phyloP scores from a whole-genome alignment of 2,329 filamentous ascomycete genomes.

The Colletotrichum sp. region DNA sequence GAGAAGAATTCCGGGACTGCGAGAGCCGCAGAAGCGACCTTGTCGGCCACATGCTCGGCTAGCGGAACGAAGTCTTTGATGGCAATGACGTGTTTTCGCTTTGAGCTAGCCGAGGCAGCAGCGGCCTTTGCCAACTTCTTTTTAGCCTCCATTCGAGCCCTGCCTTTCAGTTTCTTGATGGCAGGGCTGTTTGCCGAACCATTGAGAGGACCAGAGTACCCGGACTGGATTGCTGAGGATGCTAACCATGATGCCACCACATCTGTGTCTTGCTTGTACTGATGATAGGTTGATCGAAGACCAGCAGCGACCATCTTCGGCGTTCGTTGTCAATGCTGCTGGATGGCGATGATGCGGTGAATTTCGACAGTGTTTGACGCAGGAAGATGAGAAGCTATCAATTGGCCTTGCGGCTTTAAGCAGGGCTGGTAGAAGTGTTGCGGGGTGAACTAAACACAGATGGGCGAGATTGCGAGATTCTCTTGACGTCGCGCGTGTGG shows the following conservation, averaged over 20 bases:
- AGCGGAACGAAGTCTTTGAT: slow-evolving; percentile 42
- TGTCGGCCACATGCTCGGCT: slow-evolving; percentile 37
- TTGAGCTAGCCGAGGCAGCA: neutral
- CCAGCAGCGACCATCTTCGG: slow-evolving; percentile 24
- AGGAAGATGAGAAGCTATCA: neutral
- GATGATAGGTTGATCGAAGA: slow-evolving; percentile 36
- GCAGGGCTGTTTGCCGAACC: neutral
- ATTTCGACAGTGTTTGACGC: neutral
- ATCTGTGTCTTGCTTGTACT: slow-evolving; percentile 47
- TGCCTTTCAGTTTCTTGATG: slow-evolving; percentile 29
- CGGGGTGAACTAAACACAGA: neutral
- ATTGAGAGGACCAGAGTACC: slow-evolving; percentile 29
- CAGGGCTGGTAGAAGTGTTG: neutral
- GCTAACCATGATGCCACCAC: slow-evolving; percentile 46
- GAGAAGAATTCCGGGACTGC: slow-evolving; percentile 34
- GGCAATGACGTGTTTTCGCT: slow-evolving; percentile 36
- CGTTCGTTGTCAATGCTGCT: neutral
- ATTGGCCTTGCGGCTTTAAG: neutral
- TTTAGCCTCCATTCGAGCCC: slow-evolving; percentile 22
- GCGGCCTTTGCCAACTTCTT: neutral
- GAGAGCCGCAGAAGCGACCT: neutral
- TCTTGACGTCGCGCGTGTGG: neutral
- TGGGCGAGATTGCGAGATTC: neutral
- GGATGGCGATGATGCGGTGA: neutral
- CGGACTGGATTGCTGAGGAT: slow-evolving; percentile 39